These are phyloP conservation scores for Fusarium floridanum DNA, from an alignment of 2,329 filamentous ascomycete genomes.

Conservation along the genomic window DNA sequence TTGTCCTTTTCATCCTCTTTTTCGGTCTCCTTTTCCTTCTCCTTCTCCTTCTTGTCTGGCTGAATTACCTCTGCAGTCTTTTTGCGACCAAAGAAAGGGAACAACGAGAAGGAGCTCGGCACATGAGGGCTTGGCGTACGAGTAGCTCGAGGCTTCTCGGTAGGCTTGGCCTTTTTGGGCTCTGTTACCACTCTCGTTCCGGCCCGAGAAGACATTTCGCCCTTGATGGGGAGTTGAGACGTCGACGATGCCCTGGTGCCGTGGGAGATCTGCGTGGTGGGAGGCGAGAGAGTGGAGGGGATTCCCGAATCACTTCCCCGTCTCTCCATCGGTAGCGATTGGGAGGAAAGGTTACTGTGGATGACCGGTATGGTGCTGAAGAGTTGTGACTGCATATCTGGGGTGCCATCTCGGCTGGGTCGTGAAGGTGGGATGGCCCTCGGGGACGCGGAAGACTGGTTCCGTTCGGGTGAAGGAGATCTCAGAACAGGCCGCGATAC, in stretches of 20 bases:
- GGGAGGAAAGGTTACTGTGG: slow-evolving; percentile 70
- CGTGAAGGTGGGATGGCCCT: slow-evolving; percentile 65
- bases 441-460: slow-evolving; percentile 44
- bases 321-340: slow-evolving; percentile 61
- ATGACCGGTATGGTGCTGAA: slow-evolving; percentile 67
- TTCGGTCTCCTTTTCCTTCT: slow-evolving; percentile 26
- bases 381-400: slow-evolving; percentile 69
- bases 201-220: slow-evolving; percentile 33
- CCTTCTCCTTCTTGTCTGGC: slow-evolving; percentile 66
- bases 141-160: slow-evolving; percentile 41
- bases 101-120: slow-evolving; percentile 72
- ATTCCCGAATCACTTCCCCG: slow-evolving; percentile 57
- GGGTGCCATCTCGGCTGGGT: slow-evolving; percentile 77
- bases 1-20: slow-evolving; percentile 56
- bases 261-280: slow-evolving; percentile 50
- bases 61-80: slow-evolving; percentile 69
- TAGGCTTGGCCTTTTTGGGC: slow-evolving; percentile 34
- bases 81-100: slow-evolving; percentile 82
- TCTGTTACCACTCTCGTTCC: slow-evolving; percentile 27
- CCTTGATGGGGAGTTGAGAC: slow-evolving; percentile 46
- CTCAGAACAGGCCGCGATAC: slow-evolving; percentile 47
- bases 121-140: slow-evolving; percentile 67
- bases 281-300: slow-evolving; percentile 51
- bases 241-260: slow-evolving; percentile 49
- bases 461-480: slow-evolving; percentile 52